These are phyloP conservation scores for Paratinospora sagittata DNA, from an alignment of 164 flowering plant genomes.

Conservation along the genomic window DNA sequence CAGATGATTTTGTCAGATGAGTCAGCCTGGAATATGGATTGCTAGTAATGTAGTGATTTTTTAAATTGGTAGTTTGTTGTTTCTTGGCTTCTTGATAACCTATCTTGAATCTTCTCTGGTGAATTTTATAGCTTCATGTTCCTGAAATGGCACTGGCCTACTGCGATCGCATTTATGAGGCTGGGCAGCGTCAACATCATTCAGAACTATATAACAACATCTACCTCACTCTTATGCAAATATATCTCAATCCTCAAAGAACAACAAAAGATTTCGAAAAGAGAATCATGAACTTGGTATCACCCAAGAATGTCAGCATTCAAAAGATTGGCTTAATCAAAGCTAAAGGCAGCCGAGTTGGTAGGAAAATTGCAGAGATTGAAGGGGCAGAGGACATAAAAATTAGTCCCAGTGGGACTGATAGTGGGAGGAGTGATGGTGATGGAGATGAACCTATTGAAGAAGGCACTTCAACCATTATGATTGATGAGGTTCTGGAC, in stretches of 20 bases:
- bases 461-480: constrained; percentile 74
- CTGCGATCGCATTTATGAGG: constrained; percentile 86
- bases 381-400: constrained; percentile 79
- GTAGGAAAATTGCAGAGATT: constrained; percentile 85
- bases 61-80: background rate
- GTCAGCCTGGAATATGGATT: background rate
- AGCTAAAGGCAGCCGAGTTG: constrained; percentile 46
- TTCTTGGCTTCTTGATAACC: constrained; percentile 1
- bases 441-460: constrained; percentile 72
- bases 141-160: constrained; percentile 89
- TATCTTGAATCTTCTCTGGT: constrained; percentile 11
- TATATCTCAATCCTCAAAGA: constrained; percentile 82
- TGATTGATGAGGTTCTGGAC: constrained; percentile 88
- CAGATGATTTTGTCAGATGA: background rate
- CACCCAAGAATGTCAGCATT: constrained; percentile 38
- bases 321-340: constrained; percentile 40
- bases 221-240: constrained; percentile 90
- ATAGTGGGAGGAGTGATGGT: constrained; percentile 86
- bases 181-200: constrained; percentile 42
- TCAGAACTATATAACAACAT: constrained; percentile 54
- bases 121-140: constrained; percentile 65
- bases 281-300: constrained; percentile 47
- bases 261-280: constrained; percentile 76
- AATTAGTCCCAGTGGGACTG: constrained; percentile 56
- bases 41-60: background rate